phyloP scores from a whole-genome alignment of 306 rosid species.

The Nissolia schottii region DNA sequence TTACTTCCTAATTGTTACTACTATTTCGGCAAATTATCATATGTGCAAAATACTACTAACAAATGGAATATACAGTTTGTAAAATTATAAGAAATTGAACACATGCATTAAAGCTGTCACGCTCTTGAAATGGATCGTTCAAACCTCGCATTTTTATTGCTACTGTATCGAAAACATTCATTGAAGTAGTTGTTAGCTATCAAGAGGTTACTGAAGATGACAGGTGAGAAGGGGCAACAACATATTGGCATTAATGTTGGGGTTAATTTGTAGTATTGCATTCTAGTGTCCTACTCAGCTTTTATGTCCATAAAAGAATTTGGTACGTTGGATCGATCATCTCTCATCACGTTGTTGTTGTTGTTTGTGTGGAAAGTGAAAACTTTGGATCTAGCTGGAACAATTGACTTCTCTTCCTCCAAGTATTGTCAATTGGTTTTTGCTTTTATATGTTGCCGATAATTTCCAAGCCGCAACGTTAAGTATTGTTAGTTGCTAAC shows the following conservation, averaged over 20 bases:
- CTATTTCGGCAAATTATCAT: not conserved
- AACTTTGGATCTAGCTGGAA: constrained; percentile 15
- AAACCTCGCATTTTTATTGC: not conserved
- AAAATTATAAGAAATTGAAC: not conserved
- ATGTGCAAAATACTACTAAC: not conserved
- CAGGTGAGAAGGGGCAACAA: not conserved
- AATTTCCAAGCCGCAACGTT: constrained; percentile 9
- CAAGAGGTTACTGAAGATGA: not conserved
- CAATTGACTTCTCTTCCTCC: constrained; percentile 14
- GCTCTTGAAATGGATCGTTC: not conserved
- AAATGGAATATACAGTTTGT: not conserved
- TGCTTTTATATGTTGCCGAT: not conserved
- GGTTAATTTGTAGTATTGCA: too few relatives aligned
- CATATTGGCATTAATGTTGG: not conserved
- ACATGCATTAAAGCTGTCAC: not conserved
- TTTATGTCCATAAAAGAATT: not conserved
- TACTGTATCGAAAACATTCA: not conserved
- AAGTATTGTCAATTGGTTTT: not conserved
- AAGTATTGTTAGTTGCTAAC: not conserved
- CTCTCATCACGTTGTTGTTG: not conserved
- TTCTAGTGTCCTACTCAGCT: not conserved
- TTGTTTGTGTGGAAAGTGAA: not conserved
- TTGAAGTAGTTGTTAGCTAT: not conserved
- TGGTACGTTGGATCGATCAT: constrained; percentile 20
- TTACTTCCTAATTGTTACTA: not conserved